Percentiles rank a stretch among this genome's conserved stretches.
Conservation (phyloP, 148 eudicot species). For the Camellia granthamiana region DNA sequence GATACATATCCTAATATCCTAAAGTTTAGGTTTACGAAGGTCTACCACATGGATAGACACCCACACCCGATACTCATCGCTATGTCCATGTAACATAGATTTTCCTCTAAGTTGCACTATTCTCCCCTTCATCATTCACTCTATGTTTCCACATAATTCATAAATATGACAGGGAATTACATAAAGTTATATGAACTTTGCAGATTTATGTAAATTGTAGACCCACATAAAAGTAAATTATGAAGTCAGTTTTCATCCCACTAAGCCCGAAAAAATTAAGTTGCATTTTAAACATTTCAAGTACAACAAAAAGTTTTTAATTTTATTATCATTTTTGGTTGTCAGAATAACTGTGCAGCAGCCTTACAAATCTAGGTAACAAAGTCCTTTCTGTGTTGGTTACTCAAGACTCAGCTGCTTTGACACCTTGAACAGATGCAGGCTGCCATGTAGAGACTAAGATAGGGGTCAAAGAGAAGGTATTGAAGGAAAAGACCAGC, state of each 20-base stretch:
- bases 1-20: too few species aligned
- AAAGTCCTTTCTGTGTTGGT: not conserved
- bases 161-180: not conserved
- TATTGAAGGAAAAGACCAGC: constrained; percentile 3
- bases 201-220: not conserved
- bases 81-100: too few species aligned
- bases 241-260: not conserved
- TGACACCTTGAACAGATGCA: not conserved
- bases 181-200: not conserved
- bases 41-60: too few species aligned
- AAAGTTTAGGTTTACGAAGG: too few species aligned
- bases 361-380: not conserved
- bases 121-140: too few species aligned
- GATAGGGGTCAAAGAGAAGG: not conserved
- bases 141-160: too few species aligned
- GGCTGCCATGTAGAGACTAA: constrained; percentile 1
- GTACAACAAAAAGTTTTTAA: not conserved
- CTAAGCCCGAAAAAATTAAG: not conserved
- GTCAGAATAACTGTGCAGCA: not conserved
- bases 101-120: too few species aligned
- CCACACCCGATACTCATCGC: too few species aligned
- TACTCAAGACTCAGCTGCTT: not conserved
- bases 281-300: not conserved
- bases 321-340: not conserved
- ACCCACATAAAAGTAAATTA: not conserved